Evolutionary conservation across 495 filamentous ascomycete genomes (phyloP).

Genomic region (Neurospora pannonica): DNA sequence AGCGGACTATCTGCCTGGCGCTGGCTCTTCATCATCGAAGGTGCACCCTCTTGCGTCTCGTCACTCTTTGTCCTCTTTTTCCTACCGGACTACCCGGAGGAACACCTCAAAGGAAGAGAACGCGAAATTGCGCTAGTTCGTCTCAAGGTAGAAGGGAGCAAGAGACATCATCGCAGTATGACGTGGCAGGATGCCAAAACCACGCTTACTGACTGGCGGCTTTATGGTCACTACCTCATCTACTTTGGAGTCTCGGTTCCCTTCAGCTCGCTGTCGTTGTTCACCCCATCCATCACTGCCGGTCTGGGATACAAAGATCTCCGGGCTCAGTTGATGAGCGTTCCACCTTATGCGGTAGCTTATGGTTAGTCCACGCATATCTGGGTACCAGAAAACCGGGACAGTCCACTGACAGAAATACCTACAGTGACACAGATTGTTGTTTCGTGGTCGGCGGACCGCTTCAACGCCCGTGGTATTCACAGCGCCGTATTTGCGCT

Average conservation of each 20-base stretch:
- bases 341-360: conserved; percentile 64
- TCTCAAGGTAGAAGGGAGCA: conserved; percentile 46
- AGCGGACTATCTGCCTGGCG: conserved; percentile 55
- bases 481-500: conserved; percentile 49
- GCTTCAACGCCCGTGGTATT: conserved; percentile 54
- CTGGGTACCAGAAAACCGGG: neutral
- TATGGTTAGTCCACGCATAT: conserved; percentile 28
- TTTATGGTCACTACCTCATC: conserved; percentile 54
- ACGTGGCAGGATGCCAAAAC: conserved; percentile 51
- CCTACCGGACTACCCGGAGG: conserved; percentile 58
- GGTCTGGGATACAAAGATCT: conserved; percentile 56
- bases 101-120: conserved; percentile 43
- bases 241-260: conserved; percentile 60
- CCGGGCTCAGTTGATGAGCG: conserved; percentile 63
- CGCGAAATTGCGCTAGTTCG: conserved; percentile 46
- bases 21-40: conserved; percentile 70
- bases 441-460: conserved; percentile 55
- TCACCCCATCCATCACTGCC: conserved; percentile 58
- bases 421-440: conserved; percentile 37
- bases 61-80: conserved; percentile 50
- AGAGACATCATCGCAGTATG: conserved; percentile 44
- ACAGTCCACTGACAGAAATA: neutral
- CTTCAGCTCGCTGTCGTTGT: conserved; percentile 59
- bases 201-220: conserved; percentile 51
- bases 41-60: conserved; percentile 48